Evolutionary conservation across 2,329 filamentous ascomycete species (phyloP), one percentile per base, ranked within the genome.

Genomic region (Aspergillus glaucus): DNA sequence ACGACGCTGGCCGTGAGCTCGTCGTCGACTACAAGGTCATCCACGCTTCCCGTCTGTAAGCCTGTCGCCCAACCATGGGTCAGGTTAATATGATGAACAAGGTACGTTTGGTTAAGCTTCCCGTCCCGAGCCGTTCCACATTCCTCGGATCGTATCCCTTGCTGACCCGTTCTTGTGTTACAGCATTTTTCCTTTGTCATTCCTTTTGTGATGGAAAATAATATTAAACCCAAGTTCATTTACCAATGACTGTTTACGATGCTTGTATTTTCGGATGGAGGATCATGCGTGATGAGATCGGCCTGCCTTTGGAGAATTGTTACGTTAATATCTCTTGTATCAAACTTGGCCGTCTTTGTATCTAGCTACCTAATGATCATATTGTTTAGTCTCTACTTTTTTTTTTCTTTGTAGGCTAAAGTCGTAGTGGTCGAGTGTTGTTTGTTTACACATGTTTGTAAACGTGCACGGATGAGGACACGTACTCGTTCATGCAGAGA

Each of bases 1-100:
- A 84, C 73, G 93, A 98, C 74, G 80, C 86, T 65, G 91, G 90
- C 63, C 84, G 86, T 65, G 93, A 98, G 84, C 84, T 98, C 67
- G 91, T 87, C 63, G 93, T 98, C 62, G 93, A 98, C 82, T 93
- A 94, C 84, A 97, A 96, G 87, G 87, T 95, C 69, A 87, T 97
- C 69, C 93, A 98, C 78, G 81, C 81, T 60, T 82, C 79, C 57
- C 76, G 81, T 63, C 73, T 85, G 74, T 85, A 83, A 67, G 64
- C 48, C 49, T 41, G 49, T 49, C 44, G 22, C 51, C 51, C 26
- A 30, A 5, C 26, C 10, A 30, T 30, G 26, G 26, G 26, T 30
- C 26, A 30, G 26, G 26, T 30, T 12, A 30, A 30, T 30, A 30
- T 30, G 26, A 30, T 30, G 26, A 28, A 28, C 10, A 9, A 30